A percentile compares a stretch with the other conserved stretches of the same genome.
Evolutionary conservation across 1,284 basidiomycete species (phyloP).

Genomic region (Porodaedalea pini): DNA sequence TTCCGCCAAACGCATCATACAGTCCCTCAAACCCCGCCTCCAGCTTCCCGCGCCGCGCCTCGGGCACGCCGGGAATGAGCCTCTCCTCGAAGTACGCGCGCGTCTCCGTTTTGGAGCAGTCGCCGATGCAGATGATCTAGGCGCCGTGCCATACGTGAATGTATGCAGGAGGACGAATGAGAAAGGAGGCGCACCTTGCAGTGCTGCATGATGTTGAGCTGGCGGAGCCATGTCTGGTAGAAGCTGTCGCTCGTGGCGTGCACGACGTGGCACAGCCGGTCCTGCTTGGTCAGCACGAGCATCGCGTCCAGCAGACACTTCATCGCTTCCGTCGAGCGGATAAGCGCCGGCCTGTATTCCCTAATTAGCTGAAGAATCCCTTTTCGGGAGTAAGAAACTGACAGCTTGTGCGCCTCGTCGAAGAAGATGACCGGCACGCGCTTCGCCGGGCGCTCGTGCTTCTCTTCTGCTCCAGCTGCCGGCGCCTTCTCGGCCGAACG

Average conservation of each 20-base stretch:
- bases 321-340: constrained; percentile 74
- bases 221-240: constrained; percentile 77
- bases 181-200: constrained; percentile 51
- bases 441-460: constrained; percentile 44
- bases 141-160: constrained; percentile 24
- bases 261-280: constrained; percentile 76
- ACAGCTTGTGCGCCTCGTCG: constrained; percentile 82
- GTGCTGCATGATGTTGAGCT: constrained; percentile 73
- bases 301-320: constrained; percentile 79
- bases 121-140: constrained; percentile 74
- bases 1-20: constrained; percentile 77
- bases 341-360: constrained; percentile 55
- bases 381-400: constrained; percentile 27
- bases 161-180: constrained; percentile 10
- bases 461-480: constrained; percentile 31
- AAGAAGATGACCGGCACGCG: constrained; percentile 79
- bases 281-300: constrained; percentile 82
- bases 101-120: constrained; percentile 69
- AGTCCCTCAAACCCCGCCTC: constrained; percentile 54
- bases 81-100: constrained; percentile 60
- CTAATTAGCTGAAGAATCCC: background rate
- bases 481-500: constrained; percentile 27
- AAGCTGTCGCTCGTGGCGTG: constrained; percentile 83
- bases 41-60: constrained; percentile 46
- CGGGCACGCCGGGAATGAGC: constrained; percentile 60